phyloP scores from a whole-genome alignment of 1,284 basidiomycete genomes.

The Phellopilus nigrolimitatus region DNA sequence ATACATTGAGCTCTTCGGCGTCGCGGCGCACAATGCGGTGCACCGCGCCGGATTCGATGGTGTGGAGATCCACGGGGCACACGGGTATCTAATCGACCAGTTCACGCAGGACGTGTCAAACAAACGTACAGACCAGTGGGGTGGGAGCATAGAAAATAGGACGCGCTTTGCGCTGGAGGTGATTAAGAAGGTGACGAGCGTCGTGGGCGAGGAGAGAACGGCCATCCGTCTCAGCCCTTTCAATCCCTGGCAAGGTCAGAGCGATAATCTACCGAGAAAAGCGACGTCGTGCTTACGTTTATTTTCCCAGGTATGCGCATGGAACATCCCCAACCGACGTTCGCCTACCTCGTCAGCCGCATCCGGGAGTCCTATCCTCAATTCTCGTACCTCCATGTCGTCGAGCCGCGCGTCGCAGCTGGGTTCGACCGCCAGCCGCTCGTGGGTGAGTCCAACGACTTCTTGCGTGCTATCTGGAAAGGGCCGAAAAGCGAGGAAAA shows the following conservation, averaged over 20 bases:
- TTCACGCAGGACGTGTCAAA: no score
- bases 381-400: conserved; percentile 54
- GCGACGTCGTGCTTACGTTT: neutral
- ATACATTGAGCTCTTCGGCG: conserved; percentile 26
- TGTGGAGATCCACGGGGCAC: no score
- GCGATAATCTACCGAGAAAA: neutral
- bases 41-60: no score
- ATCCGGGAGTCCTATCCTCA: conserved; percentile 36
- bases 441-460: conserved; percentile 29
- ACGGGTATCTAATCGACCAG: no score
- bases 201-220: no score
- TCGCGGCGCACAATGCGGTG: conserved; percentile 31
- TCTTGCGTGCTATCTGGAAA: conserved; percentile 32
- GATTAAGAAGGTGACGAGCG: no score
- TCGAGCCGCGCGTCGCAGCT: conserved; percentile 33
- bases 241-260: conserved; percentile 4
- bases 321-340: conserved; percentile 35
- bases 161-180: no score
- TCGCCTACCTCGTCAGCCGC: no score
- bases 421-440: conserved; percentile 14
- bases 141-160: no score
- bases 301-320: conserved; percentile 28
- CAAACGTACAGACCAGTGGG: no score
- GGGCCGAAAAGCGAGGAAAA: conserved; percentile 12
- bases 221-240: conserved; percentile 32